These are phyloP conservation scores for Chrysochromulina tobinii DNA, from an alignment of 78 protist genomes.

Conservation along the genomic window DNA sequence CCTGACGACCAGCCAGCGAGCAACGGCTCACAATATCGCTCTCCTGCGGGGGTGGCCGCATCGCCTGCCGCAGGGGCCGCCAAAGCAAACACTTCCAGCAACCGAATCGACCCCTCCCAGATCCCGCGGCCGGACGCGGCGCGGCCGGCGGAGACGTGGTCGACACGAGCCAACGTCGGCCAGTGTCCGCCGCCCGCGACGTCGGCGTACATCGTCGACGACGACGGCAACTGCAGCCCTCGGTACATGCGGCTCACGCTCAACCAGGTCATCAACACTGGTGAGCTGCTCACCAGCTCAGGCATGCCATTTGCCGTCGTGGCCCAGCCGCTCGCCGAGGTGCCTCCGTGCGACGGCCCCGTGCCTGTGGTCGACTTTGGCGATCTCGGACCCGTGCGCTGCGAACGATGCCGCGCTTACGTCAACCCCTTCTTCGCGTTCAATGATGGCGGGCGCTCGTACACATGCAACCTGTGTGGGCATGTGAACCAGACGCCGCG, in stretches of 20 bases:
- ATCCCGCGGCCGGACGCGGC: neutral
- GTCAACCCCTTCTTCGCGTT: conserved; percentile 66
- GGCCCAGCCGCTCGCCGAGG: neutral
- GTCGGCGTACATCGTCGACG: neutral
- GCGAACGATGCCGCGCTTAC: conserved; percentile 78
- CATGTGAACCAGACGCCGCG: neutral
- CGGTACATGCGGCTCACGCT: neutral
- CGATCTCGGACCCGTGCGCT: conserved; percentile 49
- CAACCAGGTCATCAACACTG: neutral
- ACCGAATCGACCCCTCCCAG: neutral
- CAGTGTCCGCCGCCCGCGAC: neutral
- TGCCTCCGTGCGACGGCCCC: neutral
- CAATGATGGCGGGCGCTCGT: conserved; percentile 67
- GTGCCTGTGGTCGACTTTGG: conserved; percentile 30
- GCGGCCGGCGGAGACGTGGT: neutral
- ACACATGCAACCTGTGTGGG: conserved; percentile 60
- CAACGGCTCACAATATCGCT: neutral
- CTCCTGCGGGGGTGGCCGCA: too few species aligned
- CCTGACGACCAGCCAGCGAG: neutral
- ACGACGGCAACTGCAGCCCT: conserved; percentile 13
- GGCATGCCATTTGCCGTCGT: neutral
- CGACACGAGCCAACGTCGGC: neutral
- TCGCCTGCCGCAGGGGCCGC: neutral
- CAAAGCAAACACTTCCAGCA: neutral
- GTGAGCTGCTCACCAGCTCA: neutral